Percentiles rank a stretch among this genome's conserved stretches.
Evolutionary conservation across 345 rosid species (phyloP).

Genomic region (Eucalyptus decipiens): DNA sequence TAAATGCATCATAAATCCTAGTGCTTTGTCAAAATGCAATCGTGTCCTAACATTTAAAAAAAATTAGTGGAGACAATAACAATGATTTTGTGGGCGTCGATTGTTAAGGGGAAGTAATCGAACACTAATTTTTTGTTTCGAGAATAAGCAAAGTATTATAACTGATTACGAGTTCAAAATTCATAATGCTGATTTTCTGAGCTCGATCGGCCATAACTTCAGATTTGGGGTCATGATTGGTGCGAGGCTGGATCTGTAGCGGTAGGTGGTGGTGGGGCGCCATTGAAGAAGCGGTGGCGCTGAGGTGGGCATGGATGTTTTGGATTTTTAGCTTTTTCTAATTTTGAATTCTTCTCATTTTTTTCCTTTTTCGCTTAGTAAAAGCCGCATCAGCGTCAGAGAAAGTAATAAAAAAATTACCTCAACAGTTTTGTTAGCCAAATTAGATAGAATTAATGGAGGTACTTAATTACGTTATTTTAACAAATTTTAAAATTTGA

Average conservation of each 20-base stretch:
- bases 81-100: not conserved
- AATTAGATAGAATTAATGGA: not conserved
- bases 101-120: not conserved
- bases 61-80: not conserved
- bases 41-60: not conserved
- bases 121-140: not conserved
- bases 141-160: not conserved
- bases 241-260: not conserved
- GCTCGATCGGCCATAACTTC: not conserved
- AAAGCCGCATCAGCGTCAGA: not conserved
- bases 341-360: not conserved
- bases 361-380: not conserved
- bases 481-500: not conserved
- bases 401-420: not conserved
- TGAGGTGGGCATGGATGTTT: not conserved
- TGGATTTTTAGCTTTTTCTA: not conserved
- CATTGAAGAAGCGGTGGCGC: not conserved
- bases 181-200: not conserved
- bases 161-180: not conserved
- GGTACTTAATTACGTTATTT: rapidly evolving
- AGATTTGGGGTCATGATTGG: not conserved
- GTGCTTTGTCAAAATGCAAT: not conserved
- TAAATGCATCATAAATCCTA: not conserved
- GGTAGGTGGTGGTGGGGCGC: not conserved
- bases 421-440: not conserved